Evolutionary conservation across 139 green algal species (phyloP).

Genomic region (Ettlia oleoabundans): DNA sequence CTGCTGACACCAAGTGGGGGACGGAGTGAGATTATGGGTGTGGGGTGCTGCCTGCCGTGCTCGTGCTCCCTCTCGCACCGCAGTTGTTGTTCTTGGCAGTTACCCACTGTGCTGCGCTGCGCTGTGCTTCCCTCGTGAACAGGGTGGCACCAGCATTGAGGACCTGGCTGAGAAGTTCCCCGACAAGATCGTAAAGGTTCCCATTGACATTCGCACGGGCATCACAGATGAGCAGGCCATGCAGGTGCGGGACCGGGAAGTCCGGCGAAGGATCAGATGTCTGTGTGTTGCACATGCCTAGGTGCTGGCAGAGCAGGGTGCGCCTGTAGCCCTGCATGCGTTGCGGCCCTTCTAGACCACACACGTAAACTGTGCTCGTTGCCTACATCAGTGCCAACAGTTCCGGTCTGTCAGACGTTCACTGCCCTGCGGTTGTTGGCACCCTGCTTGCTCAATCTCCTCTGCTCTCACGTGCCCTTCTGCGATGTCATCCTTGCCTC

Average conservation of each 20-base stretch:
- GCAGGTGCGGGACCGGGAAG: conserved; percentile 67
- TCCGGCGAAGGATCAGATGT: too few relatives aligned
- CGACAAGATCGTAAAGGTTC: conserved; percentile 98
- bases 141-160: conserved; percentile 96
- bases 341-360: too few relatives aligned
- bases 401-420: neutral
- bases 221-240: conserved; percentile 87
- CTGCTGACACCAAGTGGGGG: neutral
- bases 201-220: conserved; percentile 86
- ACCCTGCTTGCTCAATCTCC: neutral
- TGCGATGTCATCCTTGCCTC: too few relatives aligned
- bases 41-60: neutral
- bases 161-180: conserved; percentile 97
- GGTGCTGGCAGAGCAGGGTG: too few relatives aligned
- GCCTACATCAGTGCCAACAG: too few relatives aligned
- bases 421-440: neutral
- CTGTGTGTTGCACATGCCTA: too few relatives aligned
- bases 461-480: too few relatives aligned
- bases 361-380: too few relatives aligned
- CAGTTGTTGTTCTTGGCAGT: neutral
- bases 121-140: neutral
- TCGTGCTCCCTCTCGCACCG: neutral
- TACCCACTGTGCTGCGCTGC: neutral
- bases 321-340: too few relatives aligned
- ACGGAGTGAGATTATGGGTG: neutral